Percentiles rank a stretch among this genome's conserved stretches.
Conservation (phyloP, 2,329 filamentous ascomycete species). For the Stagonosporopsis cucurbitacearum region DNA sequence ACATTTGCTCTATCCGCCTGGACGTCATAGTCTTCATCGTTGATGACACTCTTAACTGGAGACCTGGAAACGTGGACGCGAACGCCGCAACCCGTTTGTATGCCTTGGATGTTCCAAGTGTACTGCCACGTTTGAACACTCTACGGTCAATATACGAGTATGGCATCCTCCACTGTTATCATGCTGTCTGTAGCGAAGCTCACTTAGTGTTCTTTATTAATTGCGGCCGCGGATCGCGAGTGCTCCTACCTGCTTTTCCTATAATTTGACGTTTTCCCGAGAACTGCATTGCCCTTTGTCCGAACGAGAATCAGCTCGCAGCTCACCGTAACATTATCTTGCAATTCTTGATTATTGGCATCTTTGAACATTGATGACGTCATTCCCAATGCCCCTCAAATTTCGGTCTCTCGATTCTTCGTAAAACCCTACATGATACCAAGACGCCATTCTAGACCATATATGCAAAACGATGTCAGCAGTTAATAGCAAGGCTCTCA, state of each 20-base stretch:
- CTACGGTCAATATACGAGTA: no score
- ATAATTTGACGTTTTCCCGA: not conserved
- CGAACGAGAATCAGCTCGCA: not conserved
- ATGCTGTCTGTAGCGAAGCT: not conserved
- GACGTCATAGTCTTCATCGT: no score
- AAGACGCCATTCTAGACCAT: not conserved
- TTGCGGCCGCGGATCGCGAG: not conserved
- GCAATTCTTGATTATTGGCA: not conserved
- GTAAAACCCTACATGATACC: not conserved
- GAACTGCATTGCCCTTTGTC: not conserved
- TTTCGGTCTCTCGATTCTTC: not conserved
- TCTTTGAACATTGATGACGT: not conserved
- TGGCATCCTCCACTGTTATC: not conserved
- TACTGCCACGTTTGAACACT: no score
- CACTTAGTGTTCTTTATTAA: not conserved
- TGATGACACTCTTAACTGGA: no score
- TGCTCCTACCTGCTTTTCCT: not conserved
- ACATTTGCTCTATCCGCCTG: no score
- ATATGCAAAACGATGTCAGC: not conserved
- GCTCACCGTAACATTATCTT: not conserved
- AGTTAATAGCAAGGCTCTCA: slow-evolving; percentile 19
- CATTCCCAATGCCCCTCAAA: not conserved
- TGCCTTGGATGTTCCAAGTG: no score
- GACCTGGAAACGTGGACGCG: no score
- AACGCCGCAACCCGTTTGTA: no score